phyloP scores from a whole-genome alignment of 2,329 filamentous ascomycete genomes.

The Verticillium tricorpus region DNA sequence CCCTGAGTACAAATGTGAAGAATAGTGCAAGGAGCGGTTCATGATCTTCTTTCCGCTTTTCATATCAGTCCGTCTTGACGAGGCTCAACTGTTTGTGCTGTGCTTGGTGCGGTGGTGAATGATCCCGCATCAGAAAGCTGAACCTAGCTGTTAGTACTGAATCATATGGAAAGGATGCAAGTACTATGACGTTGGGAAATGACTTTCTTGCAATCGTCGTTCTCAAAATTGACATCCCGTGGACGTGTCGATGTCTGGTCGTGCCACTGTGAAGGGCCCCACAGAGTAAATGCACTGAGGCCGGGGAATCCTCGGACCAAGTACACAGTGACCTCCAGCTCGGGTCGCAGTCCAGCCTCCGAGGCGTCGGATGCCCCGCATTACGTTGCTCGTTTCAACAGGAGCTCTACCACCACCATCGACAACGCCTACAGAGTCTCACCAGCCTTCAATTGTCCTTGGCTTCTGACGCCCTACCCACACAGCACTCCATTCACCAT shows the following conservation, averaged over 20 bases:
- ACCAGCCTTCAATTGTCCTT: background rate
- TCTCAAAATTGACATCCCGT: no score
- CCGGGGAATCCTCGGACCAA: background rate
- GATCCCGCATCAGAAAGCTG: no score
- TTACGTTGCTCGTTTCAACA: conserved; percentile 1
- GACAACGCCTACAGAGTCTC: background rate
- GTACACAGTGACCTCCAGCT: background rate
- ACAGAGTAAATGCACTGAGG: background rate
- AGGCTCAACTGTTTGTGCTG: no score
- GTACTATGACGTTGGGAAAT: no score
- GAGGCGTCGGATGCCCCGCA: background rate
- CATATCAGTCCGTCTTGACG: no score
- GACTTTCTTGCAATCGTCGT: no score
- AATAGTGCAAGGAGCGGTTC: no score
- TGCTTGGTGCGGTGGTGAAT: no score
- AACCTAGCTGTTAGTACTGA: no score
- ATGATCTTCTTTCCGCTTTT: no score
- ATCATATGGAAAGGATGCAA: no score
- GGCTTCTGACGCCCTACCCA: background rate
- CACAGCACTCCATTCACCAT: conserved; percentile 14
- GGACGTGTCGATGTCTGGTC: background rate
- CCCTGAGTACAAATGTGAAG: no score
- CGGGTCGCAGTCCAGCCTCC: background rate
- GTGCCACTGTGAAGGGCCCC: background rate
- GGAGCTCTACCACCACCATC: background rate